Conservation (phyloP, 495 filamentous ascomycete species). For the Tetracladium setigerum region DNA sequence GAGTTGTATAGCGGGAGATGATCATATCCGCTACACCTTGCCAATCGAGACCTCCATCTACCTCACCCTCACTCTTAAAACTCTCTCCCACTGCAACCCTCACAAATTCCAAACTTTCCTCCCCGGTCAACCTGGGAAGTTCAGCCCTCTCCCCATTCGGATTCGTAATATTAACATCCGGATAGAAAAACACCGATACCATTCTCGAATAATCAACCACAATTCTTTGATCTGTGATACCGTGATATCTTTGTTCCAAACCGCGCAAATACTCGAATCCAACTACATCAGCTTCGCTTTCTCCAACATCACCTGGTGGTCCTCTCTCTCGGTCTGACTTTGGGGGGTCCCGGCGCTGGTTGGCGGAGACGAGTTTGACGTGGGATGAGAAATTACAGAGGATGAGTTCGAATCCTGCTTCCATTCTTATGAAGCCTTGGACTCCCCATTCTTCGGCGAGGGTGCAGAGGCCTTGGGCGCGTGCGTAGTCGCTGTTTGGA, state of each 20-base stretch:
- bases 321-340: no score
- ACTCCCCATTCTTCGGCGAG: conserved; percentile 43
- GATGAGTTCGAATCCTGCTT: conserved; percentile 63
- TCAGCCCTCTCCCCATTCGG: conserved; percentile 25
- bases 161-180: conserved; percentile 42
- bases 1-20: conserved; percentile 45
- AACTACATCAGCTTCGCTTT: background rate
- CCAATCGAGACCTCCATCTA: conserved; percentile 41
- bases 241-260: conserved; percentile 47
- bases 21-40: conserved; percentile 55
- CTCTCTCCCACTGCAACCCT: conserved; percentile 33
- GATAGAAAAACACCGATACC: conserved; percentile 50
- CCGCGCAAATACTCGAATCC: conserved; percentile 31
- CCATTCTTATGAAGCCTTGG: conserved; percentile 58
- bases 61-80: conserved; percentile 18
- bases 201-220: conserved; percentile 53
- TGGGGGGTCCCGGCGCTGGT: conserved; percentile 4
- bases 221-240: conserved; percentile 46
- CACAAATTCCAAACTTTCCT: conserved; percentile 32
- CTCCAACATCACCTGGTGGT: background rate
- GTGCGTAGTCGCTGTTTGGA: conserved; percentile 27
- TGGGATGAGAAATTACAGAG: conserved; percentile 46
- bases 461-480: conserved; percentile 43
- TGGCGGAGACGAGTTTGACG: conserved; percentile 9
- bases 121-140: conserved; percentile 37